phyloP scores from a whole-genome alignment of 2,329 filamentous ascomycete species.

The Mycocentrospora acerina region DNA sequence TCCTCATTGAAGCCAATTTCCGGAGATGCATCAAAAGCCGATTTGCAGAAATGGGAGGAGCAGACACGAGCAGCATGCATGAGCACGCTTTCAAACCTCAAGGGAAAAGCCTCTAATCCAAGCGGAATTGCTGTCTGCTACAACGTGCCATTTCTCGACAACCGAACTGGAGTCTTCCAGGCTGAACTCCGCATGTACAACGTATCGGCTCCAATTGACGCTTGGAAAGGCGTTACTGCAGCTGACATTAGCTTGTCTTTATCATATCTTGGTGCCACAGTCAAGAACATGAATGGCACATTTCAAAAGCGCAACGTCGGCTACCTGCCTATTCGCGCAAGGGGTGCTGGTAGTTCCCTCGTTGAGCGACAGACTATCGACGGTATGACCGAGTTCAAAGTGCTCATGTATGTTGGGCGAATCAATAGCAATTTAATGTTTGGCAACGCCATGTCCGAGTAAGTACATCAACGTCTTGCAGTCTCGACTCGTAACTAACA shows the following conservation, averaged over 20 bases:
- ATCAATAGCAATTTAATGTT: constrained; percentile 61
- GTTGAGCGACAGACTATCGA: constrained; percentile 30
- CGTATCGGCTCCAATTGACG: constrained; percentile 58
- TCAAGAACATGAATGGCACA: constrained; percentile 42
- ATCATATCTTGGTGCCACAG: constrained; percentile 45
- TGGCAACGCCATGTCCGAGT: constrained; percentile 60
- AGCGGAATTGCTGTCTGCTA: constrained; percentile 81
- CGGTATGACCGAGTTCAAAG: constrained; percentile 52
- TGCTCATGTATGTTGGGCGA: constrained; percentile 69
- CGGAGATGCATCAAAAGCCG: constrained; percentile 35
- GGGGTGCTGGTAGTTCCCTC: constrained; percentile 25
- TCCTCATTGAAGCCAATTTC: constrained; percentile 35
- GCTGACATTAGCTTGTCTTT: constrained; percentile 46
- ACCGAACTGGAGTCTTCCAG: constrained; percentile 68
- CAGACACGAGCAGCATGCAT: constrained; percentile 58
- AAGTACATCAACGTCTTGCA: constrained; percentile 35
- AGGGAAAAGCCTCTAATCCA: constrained; percentile 64
- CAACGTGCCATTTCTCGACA: constrained; percentile 73
- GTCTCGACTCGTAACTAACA: constrained; percentile 11
- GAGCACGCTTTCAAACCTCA: constrained; percentile 56
- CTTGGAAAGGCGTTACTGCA: constrained; percentile 47
- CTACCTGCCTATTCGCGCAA: constrained; percentile 25
- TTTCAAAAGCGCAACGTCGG: constrained; percentile 33
- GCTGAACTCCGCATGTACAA: constrained; percentile 76
- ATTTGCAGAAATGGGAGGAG: constrained; percentile 39